Percentiles rank a stretch among this genome's conserved stretches.
Conservation (phyloP, 2,329 filamentous ascomycete species). For the Aspergillus sp. region DNA sequence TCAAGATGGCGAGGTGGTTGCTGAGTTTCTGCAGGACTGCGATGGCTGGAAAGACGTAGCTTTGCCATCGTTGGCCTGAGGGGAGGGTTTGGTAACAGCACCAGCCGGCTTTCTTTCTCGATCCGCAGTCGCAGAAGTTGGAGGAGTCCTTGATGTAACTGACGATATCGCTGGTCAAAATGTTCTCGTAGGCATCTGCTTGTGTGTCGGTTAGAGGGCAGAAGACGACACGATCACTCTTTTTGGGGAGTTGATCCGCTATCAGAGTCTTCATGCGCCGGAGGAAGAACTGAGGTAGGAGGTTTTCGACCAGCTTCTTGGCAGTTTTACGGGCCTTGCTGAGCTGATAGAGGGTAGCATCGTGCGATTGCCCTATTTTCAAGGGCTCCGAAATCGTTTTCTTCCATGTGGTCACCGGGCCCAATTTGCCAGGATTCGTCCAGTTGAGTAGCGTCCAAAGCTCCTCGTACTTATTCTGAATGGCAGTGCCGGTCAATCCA, state of each 20-base stretch:
- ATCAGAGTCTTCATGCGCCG: conserved; percentile 90
- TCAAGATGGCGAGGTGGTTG: conserved; percentile 84
- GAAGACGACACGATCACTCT: conserved; percentile 90
- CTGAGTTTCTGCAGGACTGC: conserved; percentile 76
- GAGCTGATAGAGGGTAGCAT: conserved; percentile 76
- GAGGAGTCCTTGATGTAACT: conserved; percentile 61
- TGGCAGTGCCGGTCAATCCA: conserved; percentile 88
- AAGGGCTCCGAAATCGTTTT: conserved; percentile 70
- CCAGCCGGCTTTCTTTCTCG: conserved; percentile 66
- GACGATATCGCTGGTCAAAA: conserved; percentile 66
- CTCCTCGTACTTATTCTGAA: conserved; percentile 97
- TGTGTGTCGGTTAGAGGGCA: conserved; percentile 83
- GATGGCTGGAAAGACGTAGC: conserved; percentile 78
- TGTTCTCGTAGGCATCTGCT: conserved; percentile 72
- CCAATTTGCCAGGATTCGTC: conserved; percentile 75
- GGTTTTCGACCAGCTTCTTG: conserved; percentile 73
- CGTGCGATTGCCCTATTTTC: conserved; percentile 82
- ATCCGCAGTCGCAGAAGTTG: conserved; percentile 63
- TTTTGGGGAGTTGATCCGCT: conserved; percentile 85
- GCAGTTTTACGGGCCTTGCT: conserved; percentile 75
- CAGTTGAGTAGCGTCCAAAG: conserved; percentile 94
- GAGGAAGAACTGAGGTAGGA: conserved; percentile 83
- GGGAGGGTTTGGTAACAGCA: conserved; percentile 63
- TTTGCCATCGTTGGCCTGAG: conserved; percentile 62
- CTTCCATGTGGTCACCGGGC: conserved; percentile 68